phyloP scores from a whole-genome alignment of 2,329 filamentous ascomycete species.

The Curvularia verruculosa region DNA sequence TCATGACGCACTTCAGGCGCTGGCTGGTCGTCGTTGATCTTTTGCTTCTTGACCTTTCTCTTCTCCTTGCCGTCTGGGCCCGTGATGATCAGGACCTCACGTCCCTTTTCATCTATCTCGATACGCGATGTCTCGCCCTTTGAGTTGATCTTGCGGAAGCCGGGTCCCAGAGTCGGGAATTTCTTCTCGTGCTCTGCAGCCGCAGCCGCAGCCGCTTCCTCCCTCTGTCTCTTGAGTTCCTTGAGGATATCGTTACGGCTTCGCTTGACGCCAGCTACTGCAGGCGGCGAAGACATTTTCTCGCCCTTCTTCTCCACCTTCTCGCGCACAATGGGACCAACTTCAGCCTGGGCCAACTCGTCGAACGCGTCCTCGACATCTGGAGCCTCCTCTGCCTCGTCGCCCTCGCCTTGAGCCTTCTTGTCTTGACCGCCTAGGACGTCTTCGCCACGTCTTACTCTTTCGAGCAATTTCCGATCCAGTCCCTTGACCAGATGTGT shows the following conservation, averaged over 20 bases:
- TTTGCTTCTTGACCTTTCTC: slow-evolving; percentile 63
- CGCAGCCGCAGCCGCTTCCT: slow-evolving; percentile 53
- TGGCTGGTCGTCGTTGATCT: slow-evolving; percentile 41
- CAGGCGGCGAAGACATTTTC: slow-evolving; percentile 53
- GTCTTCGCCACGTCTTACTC: slow-evolving; percentile 70
- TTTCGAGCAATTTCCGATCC: slow-evolving; percentile 79
- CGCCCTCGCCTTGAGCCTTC: slow-evolving; percentile 34
- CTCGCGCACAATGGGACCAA: slow-evolving; percentile 70
- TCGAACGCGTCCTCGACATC: slow-evolving; percentile 56
- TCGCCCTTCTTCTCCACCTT: slow-evolving; percentile 60
- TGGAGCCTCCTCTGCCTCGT: slow-evolving; percentile 31
- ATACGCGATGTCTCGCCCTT: slow-evolving; percentile 59
- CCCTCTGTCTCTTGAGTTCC: slow-evolving; percentile 62
- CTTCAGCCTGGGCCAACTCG: slow-evolving; percentile 67
- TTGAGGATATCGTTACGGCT: slow-evolving; percentile 65
- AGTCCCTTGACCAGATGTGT: slow-evolving; percentile 92
- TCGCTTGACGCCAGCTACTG: slow-evolving; percentile 57
- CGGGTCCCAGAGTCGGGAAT: slow-evolving; percentile 58
- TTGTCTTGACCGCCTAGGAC: slow-evolving; percentile 48
- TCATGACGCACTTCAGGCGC: slow-evolving; percentile 49
- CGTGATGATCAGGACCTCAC: slow-evolving; percentile 65
- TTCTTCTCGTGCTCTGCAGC: slow-evolving; percentile 48
- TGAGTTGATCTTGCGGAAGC: slow-evolving; percentile 61
- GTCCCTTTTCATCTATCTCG: slow-evolving; percentile 61
- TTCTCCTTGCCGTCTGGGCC: slow-evolving; percentile 67